These are phyloP conservation scores for Passiflora organensis DNA, from an alignment of 345 rosid genomes.

Conservation along the genomic window DNA sequence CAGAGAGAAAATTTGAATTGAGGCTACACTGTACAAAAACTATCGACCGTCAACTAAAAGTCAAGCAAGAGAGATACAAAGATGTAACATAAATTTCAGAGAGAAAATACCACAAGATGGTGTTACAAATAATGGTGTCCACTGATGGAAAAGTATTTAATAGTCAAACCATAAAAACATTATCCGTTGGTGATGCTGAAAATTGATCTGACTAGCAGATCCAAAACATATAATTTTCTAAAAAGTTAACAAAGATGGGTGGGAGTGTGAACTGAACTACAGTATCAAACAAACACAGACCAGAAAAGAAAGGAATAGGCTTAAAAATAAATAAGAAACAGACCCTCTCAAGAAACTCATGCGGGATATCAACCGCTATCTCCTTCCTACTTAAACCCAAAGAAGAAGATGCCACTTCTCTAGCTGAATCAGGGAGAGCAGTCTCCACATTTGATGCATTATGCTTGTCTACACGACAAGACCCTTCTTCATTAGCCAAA, in stretches of 20 bases:
- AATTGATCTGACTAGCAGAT: too few relatives aligned
- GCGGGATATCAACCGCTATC: conserved; percentile 39
- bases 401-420: conserved; percentile 21
- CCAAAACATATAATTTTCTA: too few relatives aligned
- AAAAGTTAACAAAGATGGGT: too few relatives aligned
- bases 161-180: too few relatives aligned
- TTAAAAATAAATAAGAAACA: conserved; percentile 3
- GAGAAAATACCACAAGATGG: too few relatives aligned
- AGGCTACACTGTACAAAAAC: too few relatives aligned
- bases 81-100: too few relatives aligned
- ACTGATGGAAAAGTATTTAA: too few relatives aligned
- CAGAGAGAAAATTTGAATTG: conserved; percentile 16
- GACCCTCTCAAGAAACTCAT: conserved; percentile 53
- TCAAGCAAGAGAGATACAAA: too few relatives aligned
- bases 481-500: conserved; percentile 27
- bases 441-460: conserved; percentile 23
- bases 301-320: neutral
- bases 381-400: conserved; percentile 24
- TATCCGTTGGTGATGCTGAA: too few relatives aligned
- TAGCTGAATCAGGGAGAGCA: conserved; percentile 20
- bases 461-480: conserved; percentile 24
- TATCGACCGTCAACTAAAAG: too few relatives aligned
- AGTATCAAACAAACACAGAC: neutral
- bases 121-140: too few relatives aligned
- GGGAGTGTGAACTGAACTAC: neutral